Evolutionary conservation across 1,284 basidiomycete species (phyloP).

Genomic region (Moesziomyces sp.): DNA sequence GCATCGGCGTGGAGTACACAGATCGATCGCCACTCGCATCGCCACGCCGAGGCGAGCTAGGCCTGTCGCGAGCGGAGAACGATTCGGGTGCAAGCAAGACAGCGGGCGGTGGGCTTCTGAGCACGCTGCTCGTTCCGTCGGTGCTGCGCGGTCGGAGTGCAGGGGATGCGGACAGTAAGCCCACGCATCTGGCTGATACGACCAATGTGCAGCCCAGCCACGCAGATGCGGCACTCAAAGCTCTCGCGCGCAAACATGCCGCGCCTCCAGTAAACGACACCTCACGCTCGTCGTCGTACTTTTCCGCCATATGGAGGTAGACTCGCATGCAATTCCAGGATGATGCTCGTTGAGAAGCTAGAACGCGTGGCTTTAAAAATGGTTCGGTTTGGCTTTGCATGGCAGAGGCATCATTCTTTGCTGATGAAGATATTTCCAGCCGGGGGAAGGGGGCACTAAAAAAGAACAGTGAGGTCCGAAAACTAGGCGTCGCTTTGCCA

Average conservation of each 20-base stretch:
- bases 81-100: not conserved
- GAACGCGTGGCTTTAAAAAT: too few relatives aligned
- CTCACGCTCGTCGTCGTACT: constrained; percentile 11
- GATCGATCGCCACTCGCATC: not conserved
- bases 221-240: not conserved
- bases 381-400: too few relatives aligned
- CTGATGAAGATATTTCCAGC: too few relatives aligned
- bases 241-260: not conserved
- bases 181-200: constrained; percentile 3
- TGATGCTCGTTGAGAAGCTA: not conserved
- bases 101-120: not conserved
- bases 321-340: not conserved
- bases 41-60: not conserved
- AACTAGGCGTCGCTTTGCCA: constrained; percentile 25
- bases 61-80: not conserved
- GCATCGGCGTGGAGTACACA: not conserved
- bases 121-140: not conserved
- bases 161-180: not conserved
- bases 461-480: not conserved
- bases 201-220: not conserved
- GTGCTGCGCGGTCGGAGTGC: not conserved
- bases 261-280: too few relatives aligned
- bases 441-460: not conserved
- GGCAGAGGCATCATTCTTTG: too few relatives aligned
- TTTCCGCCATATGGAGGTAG: constrained; percentile 27